Evolutionary conservation across 2,329 filamentous ascomycete genomes (phyloP), one percentile per base, ranked within the genome.

Genomic region (Sporothrix globosa): DNA sequence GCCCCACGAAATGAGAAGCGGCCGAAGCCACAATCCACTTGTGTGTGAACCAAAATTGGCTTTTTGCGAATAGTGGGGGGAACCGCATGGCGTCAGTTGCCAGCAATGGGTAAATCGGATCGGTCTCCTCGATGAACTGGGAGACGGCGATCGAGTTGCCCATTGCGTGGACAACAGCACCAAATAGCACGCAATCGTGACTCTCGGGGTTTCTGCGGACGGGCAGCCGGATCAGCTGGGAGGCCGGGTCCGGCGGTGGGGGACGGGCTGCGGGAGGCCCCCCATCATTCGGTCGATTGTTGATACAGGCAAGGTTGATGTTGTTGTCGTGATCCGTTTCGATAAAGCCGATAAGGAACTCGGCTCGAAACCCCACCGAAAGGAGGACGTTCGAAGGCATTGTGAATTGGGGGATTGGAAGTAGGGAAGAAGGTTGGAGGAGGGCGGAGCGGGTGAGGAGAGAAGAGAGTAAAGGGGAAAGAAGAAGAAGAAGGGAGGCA

Each of bases 341-440:
- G 3, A 1, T 7, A 52, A 67, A 67, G 19, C 65, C 65, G 30
- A 67, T 44, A n/a, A 67, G 65, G 9, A 67, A 67, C 2, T 67
- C 65, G 48, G 34, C 30, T 19, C 52, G 48, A 24, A 67, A 67
- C 1, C 65, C 50, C 24, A 56, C 48, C 34, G 50, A 41, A 4
- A 41, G 63, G 46, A 52, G 41, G 41, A 46, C 3, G 58, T 34
- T 44, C 41, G n/a, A 3, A 2, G 41, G 41, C 60, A 65, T 65
- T 5, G 21, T 66, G 24, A 27, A n/a, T 5, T 2, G 6, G n/a
- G 14, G 30, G 13, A 30, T n/a, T 9, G 7, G 11, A 50, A 21
- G 63, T 27, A 21, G 30, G 46, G 65, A 67, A 53, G 65, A 67
- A 30, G 11, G 4, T 44, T 44, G 11, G 4, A 30, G 46, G 50